Percentiles rank a stretch among this genome's conserved stretches.
These are phyloP conservation scores for Geotrichum carabidarum DNA, from an alignment of 1,139 yeast genomes.

Conservation along the genomic window DNA sequence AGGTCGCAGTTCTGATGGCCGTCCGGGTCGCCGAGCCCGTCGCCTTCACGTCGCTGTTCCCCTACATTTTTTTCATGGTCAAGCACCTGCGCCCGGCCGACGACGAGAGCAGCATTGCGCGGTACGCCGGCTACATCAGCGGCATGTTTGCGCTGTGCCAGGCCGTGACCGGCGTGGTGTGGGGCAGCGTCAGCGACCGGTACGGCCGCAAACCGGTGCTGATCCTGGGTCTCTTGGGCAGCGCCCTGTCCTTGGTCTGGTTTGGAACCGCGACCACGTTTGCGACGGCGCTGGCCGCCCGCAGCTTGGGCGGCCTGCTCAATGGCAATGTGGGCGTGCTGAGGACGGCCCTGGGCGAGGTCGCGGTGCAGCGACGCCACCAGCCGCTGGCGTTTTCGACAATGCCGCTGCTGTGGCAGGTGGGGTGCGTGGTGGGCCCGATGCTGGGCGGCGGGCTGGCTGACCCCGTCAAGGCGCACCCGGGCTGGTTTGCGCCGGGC, in stretches of 20 bases:
- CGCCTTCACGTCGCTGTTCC: slow-evolving; percentile 59
- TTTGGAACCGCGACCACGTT: slow-evolving; percentile 53
- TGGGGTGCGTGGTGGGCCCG: slow-evolving; percentile 58
- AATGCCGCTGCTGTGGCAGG: slow-evolving; percentile 55
- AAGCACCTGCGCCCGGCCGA: slow-evolving; percentile 34
- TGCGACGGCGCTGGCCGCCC: slow-evolving; percentile 49
- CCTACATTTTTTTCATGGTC: slow-evolving; percentile 61
- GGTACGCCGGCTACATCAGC: slow-evolving; percentile 56
- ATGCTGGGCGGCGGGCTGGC: slow-evolving; percentile 48
- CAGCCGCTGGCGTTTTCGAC: slow-evolving; percentile 59
- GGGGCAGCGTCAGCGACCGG: slow-evolving; percentile 54
- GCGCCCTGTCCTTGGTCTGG: slow-evolving; percentile 45
- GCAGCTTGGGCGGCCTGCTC: slow-evolving; percentile 51
- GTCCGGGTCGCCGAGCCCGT: slow-evolving; percentile 58
- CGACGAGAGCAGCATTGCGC: slow-evolving; percentile 41
- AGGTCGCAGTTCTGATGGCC: slow-evolving; percentile 43
- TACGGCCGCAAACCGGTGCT: slow-evolving; percentile 57
- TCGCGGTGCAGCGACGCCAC: slow-evolving; percentile 51
- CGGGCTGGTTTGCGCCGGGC: slow-evolving; percentile 28
- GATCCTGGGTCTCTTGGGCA: slow-evolving; percentile 50
- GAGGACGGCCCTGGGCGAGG: slow-evolving; percentile 57
- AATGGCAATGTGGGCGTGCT: slow-evolving; percentile 61
- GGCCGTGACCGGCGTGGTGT: slow-evolving; percentile 51
- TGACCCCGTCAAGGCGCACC: slow-evolving; percentile 36
- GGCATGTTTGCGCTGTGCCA: slow-evolving; percentile 53